phyloP scores from a whole-genome alignment of 2,329 filamentous ascomycete genomes.

The Nemania bipapillata region DNA sequence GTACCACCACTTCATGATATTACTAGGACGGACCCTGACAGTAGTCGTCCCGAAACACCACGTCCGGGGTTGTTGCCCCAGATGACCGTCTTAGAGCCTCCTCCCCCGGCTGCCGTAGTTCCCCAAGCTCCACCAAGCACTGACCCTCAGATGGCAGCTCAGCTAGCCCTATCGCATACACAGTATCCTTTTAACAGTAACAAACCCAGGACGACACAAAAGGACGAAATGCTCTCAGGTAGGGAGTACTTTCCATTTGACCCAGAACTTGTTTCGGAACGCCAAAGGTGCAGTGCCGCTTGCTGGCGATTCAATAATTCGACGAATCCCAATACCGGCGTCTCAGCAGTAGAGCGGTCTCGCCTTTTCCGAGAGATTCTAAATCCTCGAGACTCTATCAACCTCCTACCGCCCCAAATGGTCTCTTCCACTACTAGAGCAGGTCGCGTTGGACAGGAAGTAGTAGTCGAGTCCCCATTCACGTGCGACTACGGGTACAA shows the following conservation, averaged over 20 bases:
- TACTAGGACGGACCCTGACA: conserved; percentile 60
- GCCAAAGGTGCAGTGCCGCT: conserved; percentile 83
- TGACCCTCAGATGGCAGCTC: conserved; percentile 67
- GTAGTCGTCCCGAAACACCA: conserved; percentile 58
- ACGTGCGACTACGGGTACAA: conserved; percentile 97
- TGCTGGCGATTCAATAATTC: conserved; percentile 89
- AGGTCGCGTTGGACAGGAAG: conserved; percentile 76
- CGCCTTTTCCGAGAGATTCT: conserved; percentile 78
- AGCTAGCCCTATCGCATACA: conserved; percentile 67
- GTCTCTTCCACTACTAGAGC: conserved; percentile 63
- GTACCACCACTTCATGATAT: conserved; percentile 70
- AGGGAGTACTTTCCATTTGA: conserved; percentile 83
- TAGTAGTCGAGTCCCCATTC: conserved; percentile 87
- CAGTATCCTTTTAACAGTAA: conserved; percentile 57
- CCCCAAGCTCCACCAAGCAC: conserved; percentile 52
- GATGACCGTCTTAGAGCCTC: conserved; percentile 66
- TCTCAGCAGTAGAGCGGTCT: conserved; percentile 74
- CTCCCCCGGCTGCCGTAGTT: conserved; percentile 61
- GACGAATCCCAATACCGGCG: conserved; percentile 76
- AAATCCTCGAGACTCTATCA: conserved; percentile 68
- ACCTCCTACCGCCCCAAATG: conserved; percentile 64
- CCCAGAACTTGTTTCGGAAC: conserved; percentile 80
- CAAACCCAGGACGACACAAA: conserved; percentile 72
- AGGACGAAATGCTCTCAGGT: conserved; percentile 88
- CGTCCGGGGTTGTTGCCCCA: conserved; percentile 66